Conservation (phyloP, 116 monocot genomes). For the Dioscorea cayenensis region DNA sequence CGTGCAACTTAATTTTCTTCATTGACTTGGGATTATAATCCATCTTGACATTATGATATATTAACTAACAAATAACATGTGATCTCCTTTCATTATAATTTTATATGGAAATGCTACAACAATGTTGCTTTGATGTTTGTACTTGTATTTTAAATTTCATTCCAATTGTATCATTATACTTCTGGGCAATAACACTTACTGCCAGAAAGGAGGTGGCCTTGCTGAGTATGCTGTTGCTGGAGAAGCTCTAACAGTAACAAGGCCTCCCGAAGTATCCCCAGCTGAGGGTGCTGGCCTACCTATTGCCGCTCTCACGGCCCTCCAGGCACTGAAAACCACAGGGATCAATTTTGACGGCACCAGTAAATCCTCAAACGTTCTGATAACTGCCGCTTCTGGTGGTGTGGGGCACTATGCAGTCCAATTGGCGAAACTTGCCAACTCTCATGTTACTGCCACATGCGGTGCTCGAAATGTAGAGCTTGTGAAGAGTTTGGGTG, state of each 20-base stretch:
- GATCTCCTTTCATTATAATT: no score
- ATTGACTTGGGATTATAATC: no score
- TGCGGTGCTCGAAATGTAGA: constrained; percentile 73
- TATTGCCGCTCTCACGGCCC: constrained; percentile 32
- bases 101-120: no score
- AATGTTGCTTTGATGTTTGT: no score
- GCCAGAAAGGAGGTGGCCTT: constrained; percentile 46
- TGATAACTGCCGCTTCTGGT: constrained; percentile 83
- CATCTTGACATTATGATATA: no score
- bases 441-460: constrained; percentile 66
- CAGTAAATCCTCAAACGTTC: constrained; percentile 28
- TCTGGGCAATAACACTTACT: background rate
- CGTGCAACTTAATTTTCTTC: no score
- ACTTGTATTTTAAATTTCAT: no score
- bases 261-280: constrained; percentile 34
- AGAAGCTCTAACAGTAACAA: constrained; percentile 13
- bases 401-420: constrained; percentile 70
- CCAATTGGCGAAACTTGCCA: constrained; percentile 65
- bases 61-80: no score
- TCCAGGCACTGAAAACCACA: constrained; percentile 29
- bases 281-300: constrained; percentile 44
- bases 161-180: no score
- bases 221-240: constrained; percentile 44
- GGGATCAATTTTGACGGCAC: constrained; percentile 22
- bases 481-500: constrained; percentile 50